phyloP scores from a whole-genome alignment of 73 alveolate genomes.

The Paramecium sonneborni region DNA sequence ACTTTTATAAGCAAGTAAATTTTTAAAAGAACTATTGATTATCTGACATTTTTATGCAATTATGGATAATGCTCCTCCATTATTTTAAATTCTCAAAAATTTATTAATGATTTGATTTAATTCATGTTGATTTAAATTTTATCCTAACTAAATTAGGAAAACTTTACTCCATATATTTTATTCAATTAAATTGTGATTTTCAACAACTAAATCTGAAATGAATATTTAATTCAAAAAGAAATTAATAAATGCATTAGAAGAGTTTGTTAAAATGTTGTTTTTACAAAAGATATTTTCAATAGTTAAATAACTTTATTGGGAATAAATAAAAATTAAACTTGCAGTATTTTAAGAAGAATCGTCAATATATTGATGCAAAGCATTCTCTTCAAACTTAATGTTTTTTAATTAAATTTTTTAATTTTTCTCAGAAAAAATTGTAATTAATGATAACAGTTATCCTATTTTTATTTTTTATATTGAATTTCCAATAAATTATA shows the following conservation, averaged over 20 bases:
- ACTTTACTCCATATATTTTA: not conserved
- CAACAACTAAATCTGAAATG: not conserved
- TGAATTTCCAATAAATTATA: not conserved
- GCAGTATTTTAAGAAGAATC: not conserved
- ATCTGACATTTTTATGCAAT: not conserved
- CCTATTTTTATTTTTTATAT: not conserved
- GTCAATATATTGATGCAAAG: not conserved
- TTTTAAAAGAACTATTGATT: not conserved
- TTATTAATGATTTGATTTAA: not conserved
- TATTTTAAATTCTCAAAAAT: not conserved
- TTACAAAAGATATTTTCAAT: not conserved
- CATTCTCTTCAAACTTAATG: not conserved
- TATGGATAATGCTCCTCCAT: not conserved
- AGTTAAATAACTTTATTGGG: not conserved
- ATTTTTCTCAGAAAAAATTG: not conserved
- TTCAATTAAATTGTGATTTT: not conserved
- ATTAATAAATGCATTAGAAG: not conserved
- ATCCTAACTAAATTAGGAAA: not conserved
- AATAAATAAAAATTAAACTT: not conserved
- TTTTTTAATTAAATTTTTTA: not conserved
- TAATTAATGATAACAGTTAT: not conserved
- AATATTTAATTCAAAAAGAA: not conserved
- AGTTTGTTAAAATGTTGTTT: not conserved
- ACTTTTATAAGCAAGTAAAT: not conserved
- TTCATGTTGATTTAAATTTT: not conserved